phyloP scores from a whole-genome alignment of 768 basidiomycete genomes.

The Cystobasidiopsis lactophilus region DNA sequence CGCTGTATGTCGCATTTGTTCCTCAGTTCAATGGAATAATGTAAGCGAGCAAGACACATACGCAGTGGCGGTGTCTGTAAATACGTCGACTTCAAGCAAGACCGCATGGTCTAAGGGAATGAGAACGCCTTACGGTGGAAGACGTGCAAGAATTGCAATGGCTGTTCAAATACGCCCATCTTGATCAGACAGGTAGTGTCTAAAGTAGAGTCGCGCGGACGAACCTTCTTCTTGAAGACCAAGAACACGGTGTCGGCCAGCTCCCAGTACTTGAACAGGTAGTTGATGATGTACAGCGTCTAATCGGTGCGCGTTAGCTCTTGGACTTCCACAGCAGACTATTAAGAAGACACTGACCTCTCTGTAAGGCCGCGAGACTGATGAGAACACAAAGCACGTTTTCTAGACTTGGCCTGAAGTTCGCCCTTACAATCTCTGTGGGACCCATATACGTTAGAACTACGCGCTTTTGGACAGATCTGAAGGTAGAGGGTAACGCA shows the following conservation, averaged over 20 bases:
- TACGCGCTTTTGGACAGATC: too few species aligned
- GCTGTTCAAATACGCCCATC: background rate
- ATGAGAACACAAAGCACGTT: slow-evolving; percentile 25
- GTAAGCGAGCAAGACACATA: too few species aligned
- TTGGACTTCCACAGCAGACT: background rate
- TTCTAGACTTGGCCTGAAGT: slow-evolving; percentile 22
- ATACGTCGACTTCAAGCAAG: too few species aligned
- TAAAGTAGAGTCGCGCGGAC: background rate
- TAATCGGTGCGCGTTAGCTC: slow-evolving; percentile 33
- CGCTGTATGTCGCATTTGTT: slow-evolving; percentile 14
- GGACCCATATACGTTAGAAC: too few species aligned
- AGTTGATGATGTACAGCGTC: slow-evolving; percentile 97
- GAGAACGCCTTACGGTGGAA: slow-evolving; percentile 41
- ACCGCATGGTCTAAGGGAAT: too few species aligned
- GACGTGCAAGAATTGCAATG: slow-evolving; percentile 58
- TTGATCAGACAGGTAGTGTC: background rate
- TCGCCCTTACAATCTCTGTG: background rate
- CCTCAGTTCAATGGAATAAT: background rate
- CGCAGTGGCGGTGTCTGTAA: slow-evolving; percentile 64
- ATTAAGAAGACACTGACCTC: background rate
- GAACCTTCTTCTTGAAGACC: slow-evolving; percentile 87
- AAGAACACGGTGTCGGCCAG: slow-evolving; percentile 92
- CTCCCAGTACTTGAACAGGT: slow-evolving; percentile 95
- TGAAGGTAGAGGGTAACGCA: too few species aligned
- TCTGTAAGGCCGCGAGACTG: background rate